Evolutionary conservation across 768 basidiomycete species (phyloP), one percentile per base, ranked within the genome.

Genomic region (Psilocybe azurescens): DNA sequence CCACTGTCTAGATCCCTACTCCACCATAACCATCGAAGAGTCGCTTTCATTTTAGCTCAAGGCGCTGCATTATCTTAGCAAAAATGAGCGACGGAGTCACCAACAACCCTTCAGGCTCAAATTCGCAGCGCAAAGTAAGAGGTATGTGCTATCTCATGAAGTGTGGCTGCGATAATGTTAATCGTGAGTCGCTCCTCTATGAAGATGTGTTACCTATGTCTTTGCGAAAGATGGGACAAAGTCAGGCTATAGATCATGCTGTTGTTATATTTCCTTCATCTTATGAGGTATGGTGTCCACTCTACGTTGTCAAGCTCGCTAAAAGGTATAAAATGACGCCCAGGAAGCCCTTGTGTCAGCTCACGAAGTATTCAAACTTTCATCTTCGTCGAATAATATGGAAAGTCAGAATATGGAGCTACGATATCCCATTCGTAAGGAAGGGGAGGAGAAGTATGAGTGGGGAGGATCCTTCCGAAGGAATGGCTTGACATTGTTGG

Each of bases 401-500:
- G 41, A 33, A 1, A 24, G 24, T 24, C 24, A 24, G 24, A 20
- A 33, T 1, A 36, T 60, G 6, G 44, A 47, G 6, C 55, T 56
- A 2, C 60, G 60, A 18, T 48, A 14, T 3, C 9, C n/a, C 2
- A 33, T 51, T 2, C 39, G 30, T 1, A 50, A 7, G 14, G 47
- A 24, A 18, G 49, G 36, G 18, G 33, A 29, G 16, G 24, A 51
- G 3, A 14, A 53, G 2, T 41, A 5, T 3, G 11, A 18, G 36
- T 58, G 51, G 50, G 29, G 16, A 36, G n/a, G 5, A 53, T 62
- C 11, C 16, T 62, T 3, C 56, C 61, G 4, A 9, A 44, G 2
- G 61, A 62, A 48, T 58, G 56, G 61, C 14, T 20, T 1, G 36
- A 49, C n/a, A 36, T 61, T 47, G 36, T 61, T 7, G 14, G 33